Evolutionary conservation across 768 basidiomycete genomes (phyloP), one percentile per base, ranked within the genome.

Genomic region (Lentinus brumalis): DNA sequence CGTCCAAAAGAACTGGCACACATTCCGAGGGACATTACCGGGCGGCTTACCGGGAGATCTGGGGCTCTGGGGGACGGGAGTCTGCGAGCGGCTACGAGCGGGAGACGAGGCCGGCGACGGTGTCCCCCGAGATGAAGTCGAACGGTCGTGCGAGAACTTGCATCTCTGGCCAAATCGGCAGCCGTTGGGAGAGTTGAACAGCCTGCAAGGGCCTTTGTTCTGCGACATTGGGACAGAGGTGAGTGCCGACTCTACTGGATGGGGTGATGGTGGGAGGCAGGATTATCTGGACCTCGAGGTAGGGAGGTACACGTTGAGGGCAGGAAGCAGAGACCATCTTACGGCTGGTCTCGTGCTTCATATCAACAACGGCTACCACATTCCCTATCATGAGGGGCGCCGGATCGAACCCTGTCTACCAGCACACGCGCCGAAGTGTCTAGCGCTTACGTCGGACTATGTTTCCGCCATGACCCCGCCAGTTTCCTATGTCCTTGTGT

Each of bases 1-100:
- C 0, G 65, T 53, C 71, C 70, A 74, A 61, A 58, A 75, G 44
- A 69, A 70, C 6, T 56, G 38, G 59, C 74, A 75, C 3, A 67
- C 49, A n/a, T 69, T 69, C 18, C 59, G 59, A 1, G 73, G 72
- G 15, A 59, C 51, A 42, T 53, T 49, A n/a, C 16, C 21, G 9
- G 26, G 49, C 18, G 18, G 12, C n/a, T 47, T 50, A 10, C 15
- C 29, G 30, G 16, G 21, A 4, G 60, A 26, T n/a, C 50, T 10
- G 8, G 53, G 53, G 40, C 35, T 30, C 16, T 10, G 47, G 21
- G 59, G 53, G 12, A 18, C 4, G 2, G 60, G 60, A 8, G 59
- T 55, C 9, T 55, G 53, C 14, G 47, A 55, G 7, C 53, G 59
- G 35, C 53, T 60, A 7, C 53, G 53, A 35, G 45, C 21, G 5